Evolutionary conservation across 2,329 filamentous ascomycete species (phyloP), one percentile per base, ranked within the genome.

Genomic region (Exophiala sp.): DNA sequence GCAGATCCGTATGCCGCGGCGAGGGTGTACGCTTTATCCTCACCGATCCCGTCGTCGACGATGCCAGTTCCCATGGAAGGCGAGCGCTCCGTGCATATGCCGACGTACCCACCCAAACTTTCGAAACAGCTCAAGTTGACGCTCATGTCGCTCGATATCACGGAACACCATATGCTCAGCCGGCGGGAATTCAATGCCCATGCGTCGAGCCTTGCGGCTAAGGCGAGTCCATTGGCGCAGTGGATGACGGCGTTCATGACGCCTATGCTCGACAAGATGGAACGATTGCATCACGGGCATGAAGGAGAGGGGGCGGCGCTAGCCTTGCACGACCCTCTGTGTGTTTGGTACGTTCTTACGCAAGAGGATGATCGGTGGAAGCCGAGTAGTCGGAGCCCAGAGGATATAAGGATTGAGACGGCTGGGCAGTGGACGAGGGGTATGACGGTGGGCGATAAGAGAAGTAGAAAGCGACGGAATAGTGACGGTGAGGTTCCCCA

Each of bases 351-450:
- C 69, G 82, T 86, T 69, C 68, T 91, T 54, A 86, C 84, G 6
- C 60, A 67, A 2, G 68, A 71, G 9, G 66, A 70, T 53, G 53
- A 63, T 11, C 52, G 56, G 5, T 75, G 73, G 72, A 66, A 62
- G 51, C 57, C 79, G 12, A 76, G 80, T 1, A 69, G 74, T 11
- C 75, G 79, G 38, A 73, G 69, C 53, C 83, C 77, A 0, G 87
- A 95, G 70, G 94, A 99, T 68, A 86, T 99, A 52, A 81, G 94
- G 16, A 78, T 99, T 38, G 94, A 99, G 73, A 95, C 91, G 0
- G 75, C 82, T 2, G 94, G 92, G 1, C 94, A 97, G 75, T 99
- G 94, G 94, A 95, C 91, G 42, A 79, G 89, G 52, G 92, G 94
- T 1, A 91, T 94, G 85, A 91, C 91, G 66, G 79, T 97, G 32